phyloP scores from a whole-genome alignment of 2,329 filamentous ascomycete species.

The Ophiobolus disseminans region DNA sequence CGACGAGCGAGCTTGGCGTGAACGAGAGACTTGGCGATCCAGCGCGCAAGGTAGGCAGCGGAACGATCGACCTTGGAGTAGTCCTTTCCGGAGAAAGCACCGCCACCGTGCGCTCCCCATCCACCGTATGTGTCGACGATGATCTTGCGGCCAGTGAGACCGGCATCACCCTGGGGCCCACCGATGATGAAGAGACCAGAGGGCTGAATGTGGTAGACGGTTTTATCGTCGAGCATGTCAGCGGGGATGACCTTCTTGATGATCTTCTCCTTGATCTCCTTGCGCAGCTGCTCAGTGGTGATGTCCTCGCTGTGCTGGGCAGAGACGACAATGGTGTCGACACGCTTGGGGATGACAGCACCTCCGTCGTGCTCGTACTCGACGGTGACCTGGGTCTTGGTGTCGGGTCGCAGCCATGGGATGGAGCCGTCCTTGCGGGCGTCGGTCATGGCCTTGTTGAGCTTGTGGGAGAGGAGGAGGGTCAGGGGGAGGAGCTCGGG shows the following conservation, averaged over 20 bases:
- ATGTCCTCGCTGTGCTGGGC: constrained; percentile 92
- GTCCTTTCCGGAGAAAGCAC: constrained; percentile 99
- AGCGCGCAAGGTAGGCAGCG: constrained; percentile 94
- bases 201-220: constrained; percentile 98
- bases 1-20: constrained; percentile 87
- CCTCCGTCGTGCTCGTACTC: constrained; percentile 98
- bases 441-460: constrained; percentile 92
- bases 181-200: constrained; percentile 99
- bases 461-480: constrained; percentile 92
- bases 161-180: constrained; percentile 97
- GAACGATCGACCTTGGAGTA: constrained; percentile 99
- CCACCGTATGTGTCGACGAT: constrained; percentile 99
- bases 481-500: constrained; percentile 96
- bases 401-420: constrained; percentile 96
- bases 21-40: constrained; percentile 99
- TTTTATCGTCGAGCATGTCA: constrained; percentile 90
- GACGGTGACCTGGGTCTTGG: constrained; percentile 99
- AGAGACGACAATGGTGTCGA: constrained; percentile 96
- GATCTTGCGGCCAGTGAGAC: constrained; percentile 99
- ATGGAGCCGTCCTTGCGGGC: constrained; percentile 87
- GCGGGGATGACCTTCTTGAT: constrained; percentile 92
- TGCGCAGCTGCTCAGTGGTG: constrained; percentile 87
- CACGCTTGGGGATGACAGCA: constrained; percentile 88
- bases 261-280: constrained; percentile 97
- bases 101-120: constrained; percentile 99